Evolutionary conservation across 495 filamentous ascomycete species (phyloP).

Genomic region (Talaromyces wortmannii): DNA sequence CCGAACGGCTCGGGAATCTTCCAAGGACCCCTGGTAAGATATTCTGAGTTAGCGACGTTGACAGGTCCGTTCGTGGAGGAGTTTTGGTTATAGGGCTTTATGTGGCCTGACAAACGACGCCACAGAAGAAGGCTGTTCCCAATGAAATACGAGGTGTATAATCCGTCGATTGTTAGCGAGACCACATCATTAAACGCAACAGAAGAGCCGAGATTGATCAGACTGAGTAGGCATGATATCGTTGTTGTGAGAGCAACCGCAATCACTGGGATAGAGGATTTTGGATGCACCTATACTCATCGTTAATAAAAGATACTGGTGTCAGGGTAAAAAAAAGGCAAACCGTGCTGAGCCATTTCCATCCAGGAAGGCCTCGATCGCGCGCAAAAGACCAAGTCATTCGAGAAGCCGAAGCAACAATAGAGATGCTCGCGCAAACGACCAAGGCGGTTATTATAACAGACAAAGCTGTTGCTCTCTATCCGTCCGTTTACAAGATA

Average conservation of each 20-base stretch:
- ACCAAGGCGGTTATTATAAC: conserved; percentile 35
- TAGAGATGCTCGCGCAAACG: conserved; percentile 33
- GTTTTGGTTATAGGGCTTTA: conserved; percentile 15
- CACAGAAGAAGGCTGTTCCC: conserved; percentile 39
- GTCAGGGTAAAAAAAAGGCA: conserved; percentile 1
- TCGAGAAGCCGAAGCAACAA: conserved; percentile 42
- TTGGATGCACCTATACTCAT: conserved; percentile 25
- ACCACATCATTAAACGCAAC: conserved; percentile 41
- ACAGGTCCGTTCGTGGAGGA: neutral
- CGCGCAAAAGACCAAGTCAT: conserved; percentile 50
- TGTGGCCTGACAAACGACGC: conserved; percentile 30
- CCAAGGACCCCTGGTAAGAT: conserved; percentile 30
- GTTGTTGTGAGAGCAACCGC: conserved; percentile 29
- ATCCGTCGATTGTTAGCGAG: conserved; percentile 32
- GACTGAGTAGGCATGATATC: conserved; percentile 29
- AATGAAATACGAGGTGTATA: conserved; percentile 38
- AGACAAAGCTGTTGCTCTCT: conserved; percentile 36
- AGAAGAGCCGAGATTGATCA: conserved; percentile 39
- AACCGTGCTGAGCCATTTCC: conserved; percentile 34
- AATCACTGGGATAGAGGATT: conserved; percentile 27
- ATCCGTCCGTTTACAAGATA: no score
- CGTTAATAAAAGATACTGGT: neutral
- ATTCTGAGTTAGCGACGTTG: conserved; percentile 2
- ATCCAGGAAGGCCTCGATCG: conserved; percentile 45
- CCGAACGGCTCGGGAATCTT: conserved; percentile 30